These are phyloP conservation scores for Silene noctiflora DNA, from an alignment of 179 eudicot genomes.

Conservation along the genomic window DNA sequence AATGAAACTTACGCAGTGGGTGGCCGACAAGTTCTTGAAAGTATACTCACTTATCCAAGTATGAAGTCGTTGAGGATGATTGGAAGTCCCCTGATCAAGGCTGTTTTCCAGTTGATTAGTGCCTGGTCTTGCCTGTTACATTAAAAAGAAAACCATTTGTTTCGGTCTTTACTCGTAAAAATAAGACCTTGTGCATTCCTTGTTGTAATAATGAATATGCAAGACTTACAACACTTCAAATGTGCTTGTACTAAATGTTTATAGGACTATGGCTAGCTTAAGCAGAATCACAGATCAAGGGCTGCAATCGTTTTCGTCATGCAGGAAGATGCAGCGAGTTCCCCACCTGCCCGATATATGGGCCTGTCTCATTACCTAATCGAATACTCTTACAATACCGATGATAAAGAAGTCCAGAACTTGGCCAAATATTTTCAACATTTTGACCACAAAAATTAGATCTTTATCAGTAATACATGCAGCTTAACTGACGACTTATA, in stretches of 20 bases:
- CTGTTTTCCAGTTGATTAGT: too few relatives aligned
- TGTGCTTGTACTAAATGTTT: constrained; percentile 6
- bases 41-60: too few relatives aligned
- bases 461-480: constrained; percentile 70
- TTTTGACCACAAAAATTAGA: constrained; percentile 76
- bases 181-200: constrained; percentile 1
- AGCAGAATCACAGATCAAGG: constrained; percentile 46
- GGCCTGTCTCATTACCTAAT: constrained; percentile 49
- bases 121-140: too few relatives aligned
- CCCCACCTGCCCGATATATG: constrained; percentile 68
- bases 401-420: constrained; percentile 81
- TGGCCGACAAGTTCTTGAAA: too few relatives aligned
- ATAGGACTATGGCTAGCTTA: not conserved
- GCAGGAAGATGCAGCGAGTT: constrained; percentile 63
- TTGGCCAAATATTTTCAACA: constrained; percentile 97
- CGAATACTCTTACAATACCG: constrained; percentile 41
- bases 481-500: constrained; percentile 23
- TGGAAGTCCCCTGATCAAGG: too few relatives aligned
- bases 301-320: too few relatives aligned
- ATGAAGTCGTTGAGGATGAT: too few relatives aligned
- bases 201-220: not conserved
- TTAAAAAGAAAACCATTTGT: too few relatives aligned
- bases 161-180: too few relatives aligned
- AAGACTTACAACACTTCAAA: not conserved
- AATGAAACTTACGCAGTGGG: too few relatives aligned